These are phyloP conservation scores for Phytophthora sojae DNA, from an alignment of 352 stramenopile species.

Conservation along the genomic window DNA sequence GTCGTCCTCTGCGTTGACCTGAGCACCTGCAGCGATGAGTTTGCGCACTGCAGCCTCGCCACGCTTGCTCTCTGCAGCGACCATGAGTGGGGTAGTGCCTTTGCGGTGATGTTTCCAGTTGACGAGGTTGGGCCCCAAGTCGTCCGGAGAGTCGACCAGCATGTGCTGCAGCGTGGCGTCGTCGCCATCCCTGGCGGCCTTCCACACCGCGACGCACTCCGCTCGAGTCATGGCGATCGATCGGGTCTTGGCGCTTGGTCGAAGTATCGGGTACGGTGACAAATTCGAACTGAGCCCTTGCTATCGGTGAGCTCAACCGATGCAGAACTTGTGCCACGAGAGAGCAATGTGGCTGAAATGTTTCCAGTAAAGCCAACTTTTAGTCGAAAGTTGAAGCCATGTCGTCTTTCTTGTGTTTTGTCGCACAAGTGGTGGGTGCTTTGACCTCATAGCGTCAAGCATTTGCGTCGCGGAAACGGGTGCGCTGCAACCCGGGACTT, in stretches of 20 bases:
- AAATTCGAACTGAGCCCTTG: constrained; percentile 25
- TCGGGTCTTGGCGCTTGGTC: background rate
- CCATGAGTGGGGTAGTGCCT: constrained; percentile 75
- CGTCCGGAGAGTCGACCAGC: constrained; percentile 26
- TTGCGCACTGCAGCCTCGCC: constrained; percentile 33
- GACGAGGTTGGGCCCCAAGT: constrained; percentile 38
- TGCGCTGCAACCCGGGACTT: background rate
- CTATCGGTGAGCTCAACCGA: background rate
- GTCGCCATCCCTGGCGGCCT: constrained; percentile 40
- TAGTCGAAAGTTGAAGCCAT: constrained; percentile 23
- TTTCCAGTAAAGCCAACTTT: constrained; percentile 15
- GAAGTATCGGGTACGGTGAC: constrained; percentile 3
- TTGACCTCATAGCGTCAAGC: no score
- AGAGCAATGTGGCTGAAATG: constrained; percentile 24
- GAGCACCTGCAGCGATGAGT: constrained; percentile 56
- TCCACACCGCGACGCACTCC: constrained; percentile 44
- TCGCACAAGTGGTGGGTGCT: constrained; percentile 24
- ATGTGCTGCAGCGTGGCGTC: constrained; percentile 33
- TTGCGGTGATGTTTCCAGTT: constrained; percentile 52
- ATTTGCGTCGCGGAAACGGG: no score
- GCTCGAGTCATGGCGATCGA: constrained; percentile 36
- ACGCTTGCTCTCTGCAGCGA: constrained; percentile 42
- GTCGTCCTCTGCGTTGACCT: constrained; percentile 51
- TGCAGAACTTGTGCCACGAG: background rate
- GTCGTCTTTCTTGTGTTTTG: constrained; percentile 10